Conservation (phyloP, 306 rosid species). For the Glycine tomentella region DNA sequence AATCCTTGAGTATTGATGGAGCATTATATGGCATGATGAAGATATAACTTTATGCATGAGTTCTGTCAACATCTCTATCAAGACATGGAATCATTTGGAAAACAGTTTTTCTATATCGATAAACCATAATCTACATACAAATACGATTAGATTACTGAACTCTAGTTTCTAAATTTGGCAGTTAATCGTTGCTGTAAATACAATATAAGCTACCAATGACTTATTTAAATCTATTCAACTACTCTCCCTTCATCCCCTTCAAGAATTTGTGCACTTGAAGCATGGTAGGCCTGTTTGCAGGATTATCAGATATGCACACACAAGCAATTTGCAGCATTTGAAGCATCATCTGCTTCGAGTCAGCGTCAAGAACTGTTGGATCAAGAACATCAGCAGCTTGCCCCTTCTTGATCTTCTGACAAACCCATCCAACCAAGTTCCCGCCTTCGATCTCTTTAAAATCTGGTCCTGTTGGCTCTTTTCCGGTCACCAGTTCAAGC, state of each 20-base stretch:
- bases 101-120: conserved; percentile 14
- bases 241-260: conserved; percentile 73
- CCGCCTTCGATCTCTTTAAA: conserved; percentile 97
- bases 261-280: conserved; percentile 83
- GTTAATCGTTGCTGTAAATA: conserved; percentile 28
- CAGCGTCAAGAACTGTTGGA: conserved; percentile 68
- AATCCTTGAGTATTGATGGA: not conserved
- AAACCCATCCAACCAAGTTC: conserved; percentile 94
- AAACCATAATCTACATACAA: conserved; percentile 7
- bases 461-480: conserved; percentile 96
- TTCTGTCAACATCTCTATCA: conserved; percentile 2
- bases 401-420: conserved; percentile 79
- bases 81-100: conserved; percentile 26
- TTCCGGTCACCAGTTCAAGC: conserved; percentile 90
- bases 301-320: conserved; percentile 85
- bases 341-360: conserved; percentile 85
- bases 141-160: conserved; percentile 31
- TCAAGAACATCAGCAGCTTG: conserved; percentile 86
- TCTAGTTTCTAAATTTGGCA: conserved; percentile 33
- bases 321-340: conserved; percentile 81
- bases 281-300: conserved; percentile 92
- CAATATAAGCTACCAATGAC: not conserved
- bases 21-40: not conserved
- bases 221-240: conserved; percentile 12
- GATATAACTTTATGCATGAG: not conserved